Evolutionary conservation across 2,329 filamentous ascomycete genomes (phyloP), one percentile per base, ranked within the genome.

Genomic region (Lasiodiplodia sp.): DNA sequence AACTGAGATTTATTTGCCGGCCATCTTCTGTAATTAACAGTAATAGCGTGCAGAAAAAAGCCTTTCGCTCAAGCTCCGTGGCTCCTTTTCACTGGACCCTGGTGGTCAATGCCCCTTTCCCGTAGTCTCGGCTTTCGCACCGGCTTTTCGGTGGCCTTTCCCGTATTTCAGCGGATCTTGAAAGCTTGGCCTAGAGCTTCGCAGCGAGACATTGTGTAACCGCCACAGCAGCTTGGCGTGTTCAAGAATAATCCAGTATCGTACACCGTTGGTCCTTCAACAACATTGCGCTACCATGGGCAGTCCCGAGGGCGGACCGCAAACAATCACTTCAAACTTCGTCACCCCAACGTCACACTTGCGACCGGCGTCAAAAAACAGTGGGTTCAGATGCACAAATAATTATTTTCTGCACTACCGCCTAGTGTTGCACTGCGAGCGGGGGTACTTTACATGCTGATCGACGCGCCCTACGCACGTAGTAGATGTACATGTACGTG

Each of bases 131-230:
- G 44, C 44, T n/a, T 47, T 47, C 8, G 18, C 44, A n/a, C 44
- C 44, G 44, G 18, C 44, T 16, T 44, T 18, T 3, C n/a, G 40
- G 40, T 44, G 14, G 6, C 7, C 31, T 34, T 28, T 7, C 31
- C 31, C 31, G 31, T 34, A 34, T 34, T 34, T 10, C 31, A 34
- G 14, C 44, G 18, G 44, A 51, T 63, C 58, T 16, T 23, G n/a
- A 64, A 64, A 52, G 60, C 60, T 64, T 64, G 60, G 60, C 60
- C 18, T 31, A 16, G 47, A 40, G 60, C 60, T 64, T 64, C 44
- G n/a, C 57, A 38, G 28, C 7, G 38, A 11, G 37, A 31, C 28
- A 47, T 38, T 11, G 3, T 3, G 38, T n/a, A 23, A 47, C 11
- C 14, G 7, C 14, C 31, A 34, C 31, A 34, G 31, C 31, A 34